These are phyloP conservation scores for Ramularia endophylla DNA, from an alignment of 2,329 filamentous ascomycete genomes.

Conservation along the genomic window DNA sequence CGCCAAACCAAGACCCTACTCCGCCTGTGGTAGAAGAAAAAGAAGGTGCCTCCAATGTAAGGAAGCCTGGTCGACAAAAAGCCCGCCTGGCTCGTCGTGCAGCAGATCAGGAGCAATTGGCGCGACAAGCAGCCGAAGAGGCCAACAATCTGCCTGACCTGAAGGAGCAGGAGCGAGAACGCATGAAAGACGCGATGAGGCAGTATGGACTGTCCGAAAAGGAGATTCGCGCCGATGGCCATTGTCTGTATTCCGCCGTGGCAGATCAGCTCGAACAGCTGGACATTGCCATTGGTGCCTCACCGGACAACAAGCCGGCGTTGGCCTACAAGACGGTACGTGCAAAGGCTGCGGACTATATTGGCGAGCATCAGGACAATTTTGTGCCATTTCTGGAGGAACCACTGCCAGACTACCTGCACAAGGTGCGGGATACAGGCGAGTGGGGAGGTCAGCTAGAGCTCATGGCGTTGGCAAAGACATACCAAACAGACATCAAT, in stretches of 20 bases:
- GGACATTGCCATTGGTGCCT: slow-evolving; percentile 38
- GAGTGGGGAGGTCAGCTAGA: slow-evolving; percentile 97
- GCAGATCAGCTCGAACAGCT: slow-evolving; percentile 67
- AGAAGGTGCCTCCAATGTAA: slow-evolving; percentile 32
- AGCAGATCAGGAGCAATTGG: slow-evolving; percentile 70
- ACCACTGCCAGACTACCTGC: slow-evolving; percentile 64
- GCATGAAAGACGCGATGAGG: slow-evolving; percentile 64
- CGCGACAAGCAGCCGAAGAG: slow-evolving; percentile 65
- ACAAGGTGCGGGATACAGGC: slow-evolving; percentile 75
- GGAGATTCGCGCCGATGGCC: slow-evolving; percentile 82
- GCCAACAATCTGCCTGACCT: slow-evolving; percentile 68
- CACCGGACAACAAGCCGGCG: slow-evolving; percentile 9
- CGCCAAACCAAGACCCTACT: slow-evolving; percentile 1
- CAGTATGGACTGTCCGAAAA: slow-evolving; percentile 63
- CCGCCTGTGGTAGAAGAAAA: slow-evolving; percentile 9
- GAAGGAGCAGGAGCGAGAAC: slow-evolving; percentile 61
- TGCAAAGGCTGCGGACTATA: slow-evolving; percentile 68
- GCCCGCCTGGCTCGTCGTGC: slow-evolving; percentile 83
- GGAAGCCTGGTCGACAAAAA: slow-evolving; percentile 87
- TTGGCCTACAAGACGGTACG: slow-evolving; percentile 61
- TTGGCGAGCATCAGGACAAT: slow-evolving; percentile 66
- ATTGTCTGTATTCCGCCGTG: slow-evolving; percentile 89
- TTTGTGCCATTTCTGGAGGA: slow-evolving; percentile 87
- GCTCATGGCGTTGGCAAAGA: slow-evolving; percentile 73
- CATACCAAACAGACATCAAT: slow-evolving; percentile 73